Conservation (phyloP, 805 yeast genomes). For the Kazachstania kunashirensis region DNA sequence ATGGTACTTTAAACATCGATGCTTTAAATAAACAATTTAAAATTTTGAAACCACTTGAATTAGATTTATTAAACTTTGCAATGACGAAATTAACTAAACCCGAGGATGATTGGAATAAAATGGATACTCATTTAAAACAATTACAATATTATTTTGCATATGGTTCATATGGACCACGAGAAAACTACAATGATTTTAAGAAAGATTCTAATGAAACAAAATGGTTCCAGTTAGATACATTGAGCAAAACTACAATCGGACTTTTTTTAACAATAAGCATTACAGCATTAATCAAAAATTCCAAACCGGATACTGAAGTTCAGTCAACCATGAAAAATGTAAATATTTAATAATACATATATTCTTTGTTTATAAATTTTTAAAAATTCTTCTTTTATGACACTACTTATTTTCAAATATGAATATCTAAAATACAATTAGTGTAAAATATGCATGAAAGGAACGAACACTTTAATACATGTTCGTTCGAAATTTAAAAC, state of each 20-base stretch:
- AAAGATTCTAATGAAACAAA: background rate
- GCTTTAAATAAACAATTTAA: conserved; percentile 8
- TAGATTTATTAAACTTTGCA: conserved; percentile 22
- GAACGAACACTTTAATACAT: too few species aligned
- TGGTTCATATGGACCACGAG: conserved; percentile 66
- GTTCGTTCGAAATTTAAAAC: too few species aligned
- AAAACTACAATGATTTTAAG: conserved; percentile 32
- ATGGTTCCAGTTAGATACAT: background rate
- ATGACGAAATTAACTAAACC: conserved; percentile 1
- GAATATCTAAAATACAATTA: too few species aligned
- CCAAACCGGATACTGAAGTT: too few species aligned
- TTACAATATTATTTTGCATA: conserved; percentile 53
- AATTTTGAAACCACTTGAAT: conserved; percentile 7
- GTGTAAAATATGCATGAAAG: too few species aligned
- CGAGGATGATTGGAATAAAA: conserved; percentile 43
- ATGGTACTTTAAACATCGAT: conserved; percentile 1
- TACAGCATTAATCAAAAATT: background rate
- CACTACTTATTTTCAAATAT: background rate
- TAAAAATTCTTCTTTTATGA: too few species aligned
- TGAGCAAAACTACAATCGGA: background rate
- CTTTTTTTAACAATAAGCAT: background rate
- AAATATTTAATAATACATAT: background rate
- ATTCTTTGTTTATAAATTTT: too few species aligned
- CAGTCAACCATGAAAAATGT: too few species aligned
- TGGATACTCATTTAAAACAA: conserved; percentile 42